Conservation (phyloP, 805 yeast species). For the Schizosaccharomyces japonicus region DNA sequence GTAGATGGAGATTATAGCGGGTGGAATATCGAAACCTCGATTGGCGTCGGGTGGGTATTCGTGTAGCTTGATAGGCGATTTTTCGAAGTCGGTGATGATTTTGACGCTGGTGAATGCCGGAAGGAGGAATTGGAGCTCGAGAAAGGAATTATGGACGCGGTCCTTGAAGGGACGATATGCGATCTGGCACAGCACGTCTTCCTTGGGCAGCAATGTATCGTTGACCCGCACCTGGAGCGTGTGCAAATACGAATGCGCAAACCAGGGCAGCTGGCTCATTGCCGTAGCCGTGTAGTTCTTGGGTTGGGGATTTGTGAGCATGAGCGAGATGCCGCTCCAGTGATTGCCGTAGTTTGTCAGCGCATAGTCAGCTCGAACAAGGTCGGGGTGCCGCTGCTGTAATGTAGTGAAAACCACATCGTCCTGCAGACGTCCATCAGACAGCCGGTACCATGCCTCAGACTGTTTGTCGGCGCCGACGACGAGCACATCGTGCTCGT, state of each 20-base stretch:
- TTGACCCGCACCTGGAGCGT: constrained; percentile 23
- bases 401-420: neutral
- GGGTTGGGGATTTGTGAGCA: constrained; percentile 40
- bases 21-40: constrained; percentile 87
- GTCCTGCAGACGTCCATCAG: too few species aligned
- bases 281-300: constrained; percentile 30
- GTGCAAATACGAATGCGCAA: constrained; percentile 57
- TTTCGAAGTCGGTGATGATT: constrained; percentile 52
- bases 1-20: neutral
- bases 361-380: constrained; percentile 25
- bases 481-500: neutral
- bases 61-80: constrained; percentile 54
- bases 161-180: constrained; percentile 59
- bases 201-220: neutral
- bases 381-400: neutral
- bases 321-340: constrained; percentile 66
- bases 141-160: constrained; percentile 55
- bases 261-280: constrained; percentile 83
- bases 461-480: neutral
- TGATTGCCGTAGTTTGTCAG: constrained; percentile 82
- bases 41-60: constrained; percentile 99
- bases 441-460: too few species aligned
- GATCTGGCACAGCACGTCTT: constrained; percentile 25
- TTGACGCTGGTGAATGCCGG: constrained; percentile 43
- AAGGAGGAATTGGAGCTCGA: constrained; percentile 40